Conservation (phyloP, 345 rosid species). For the Salix brachista region DNA sequence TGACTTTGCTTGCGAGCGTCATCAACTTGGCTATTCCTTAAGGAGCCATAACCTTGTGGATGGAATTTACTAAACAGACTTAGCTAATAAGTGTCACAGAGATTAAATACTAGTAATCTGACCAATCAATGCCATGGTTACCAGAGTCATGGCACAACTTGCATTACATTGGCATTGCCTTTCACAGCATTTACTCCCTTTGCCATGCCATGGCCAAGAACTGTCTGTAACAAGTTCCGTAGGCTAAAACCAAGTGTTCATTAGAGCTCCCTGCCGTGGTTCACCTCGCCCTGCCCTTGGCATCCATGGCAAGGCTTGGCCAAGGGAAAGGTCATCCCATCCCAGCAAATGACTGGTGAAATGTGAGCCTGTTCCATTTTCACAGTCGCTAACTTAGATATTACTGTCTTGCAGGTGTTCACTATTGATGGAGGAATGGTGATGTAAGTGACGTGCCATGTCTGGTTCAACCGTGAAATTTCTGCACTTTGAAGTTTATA, state of each 20-base stretch:
- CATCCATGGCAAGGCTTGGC: not conserved
- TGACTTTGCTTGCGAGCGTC: not conserved
- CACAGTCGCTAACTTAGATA: conserved; percentile 1
- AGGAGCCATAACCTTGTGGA: not conserved
- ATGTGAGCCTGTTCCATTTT: not conserved
- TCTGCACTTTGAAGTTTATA: not conserved
- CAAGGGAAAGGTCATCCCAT: not conserved
- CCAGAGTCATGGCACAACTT: not conserved
- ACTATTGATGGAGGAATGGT: conserved; percentile 98
- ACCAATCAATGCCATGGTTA: not conserved
- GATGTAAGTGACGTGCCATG: conserved; percentile 36
- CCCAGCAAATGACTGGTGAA: not conserved
- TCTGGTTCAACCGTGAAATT: not conserved
- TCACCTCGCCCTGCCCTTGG: not conserved
- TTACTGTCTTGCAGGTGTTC: conserved; percentile 51
- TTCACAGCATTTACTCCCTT: not conserved
- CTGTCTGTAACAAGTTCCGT: not conserved
- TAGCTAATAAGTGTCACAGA: not conserved
- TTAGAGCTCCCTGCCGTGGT: not conserved
- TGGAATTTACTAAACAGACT: not conserved
- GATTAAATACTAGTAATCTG: not conserved
- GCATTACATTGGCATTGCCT: not conserved
- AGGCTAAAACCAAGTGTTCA: not conserved
- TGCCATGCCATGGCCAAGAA: not conserved
- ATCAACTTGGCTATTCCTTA: not conserved